A percentile compares a stretch with the other conserved stretches of the same genome.
These are phyloP conservation scores for Kluyveromyces starmeri DNA, from an alignment of 805 yeast species.

Conservation along the genomic window DNA sequence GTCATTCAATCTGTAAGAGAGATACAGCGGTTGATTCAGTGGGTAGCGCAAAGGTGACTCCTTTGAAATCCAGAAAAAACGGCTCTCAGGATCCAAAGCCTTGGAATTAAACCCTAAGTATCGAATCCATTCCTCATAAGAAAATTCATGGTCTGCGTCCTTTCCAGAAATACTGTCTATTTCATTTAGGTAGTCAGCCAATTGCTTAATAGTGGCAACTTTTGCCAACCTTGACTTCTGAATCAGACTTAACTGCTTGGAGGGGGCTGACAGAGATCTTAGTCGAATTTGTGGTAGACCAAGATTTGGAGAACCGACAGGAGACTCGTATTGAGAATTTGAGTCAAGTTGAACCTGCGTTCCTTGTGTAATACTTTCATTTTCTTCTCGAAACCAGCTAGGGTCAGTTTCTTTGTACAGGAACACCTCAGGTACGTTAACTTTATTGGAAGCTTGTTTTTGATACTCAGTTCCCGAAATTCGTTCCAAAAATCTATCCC, in stretches of 20 bases:
- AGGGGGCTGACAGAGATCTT: neutral
- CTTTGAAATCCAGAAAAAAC: constrained; percentile 50
- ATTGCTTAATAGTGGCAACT: neutral
- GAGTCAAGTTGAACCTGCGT: neutral
- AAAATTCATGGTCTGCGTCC: constrained; percentile 14
- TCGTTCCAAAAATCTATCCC: neutral
- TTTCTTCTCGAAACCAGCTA: neutral
- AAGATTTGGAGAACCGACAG: neutral
- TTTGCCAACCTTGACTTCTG: neutral
- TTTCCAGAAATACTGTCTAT: constrained; percentile 16
- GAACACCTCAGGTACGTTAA: neutral
- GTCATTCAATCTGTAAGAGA: constrained; percentile 33
- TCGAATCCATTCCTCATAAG: constrained; percentile 21
- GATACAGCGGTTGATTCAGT: constrained; percentile 56
- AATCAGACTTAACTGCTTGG: neutral
- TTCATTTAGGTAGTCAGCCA: constrained; percentile 10
- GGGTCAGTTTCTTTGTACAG: neutral
- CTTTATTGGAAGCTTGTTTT: neutral
- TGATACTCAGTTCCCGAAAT: neutral
- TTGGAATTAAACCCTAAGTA: constrained; percentile 10
- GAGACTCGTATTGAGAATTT: neutral
- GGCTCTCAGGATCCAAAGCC: constrained; percentile 10
- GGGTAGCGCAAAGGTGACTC: constrained; percentile 64
- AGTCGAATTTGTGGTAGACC: neutral
- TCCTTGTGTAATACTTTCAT: no score